Base-by-base conservation (phyloP, 2,329 filamentous ascomycete genomes). In the Fusarium heterosporum region DNA sequence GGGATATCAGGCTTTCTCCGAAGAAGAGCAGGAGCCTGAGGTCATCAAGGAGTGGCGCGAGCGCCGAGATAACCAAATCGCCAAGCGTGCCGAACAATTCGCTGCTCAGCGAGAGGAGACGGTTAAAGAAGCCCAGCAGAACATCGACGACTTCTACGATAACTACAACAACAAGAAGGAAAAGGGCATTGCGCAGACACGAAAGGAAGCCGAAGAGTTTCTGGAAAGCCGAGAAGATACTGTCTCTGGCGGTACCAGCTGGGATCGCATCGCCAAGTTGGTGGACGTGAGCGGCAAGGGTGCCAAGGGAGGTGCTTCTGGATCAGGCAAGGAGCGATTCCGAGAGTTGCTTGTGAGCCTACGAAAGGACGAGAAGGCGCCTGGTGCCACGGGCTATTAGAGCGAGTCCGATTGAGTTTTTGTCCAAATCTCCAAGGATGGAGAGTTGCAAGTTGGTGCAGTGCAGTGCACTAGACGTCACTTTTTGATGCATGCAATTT, bases 101-200 rank as follows among this genome's bases (percentile, higher is more conserved):
- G 88, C 89, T 40, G 85, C 88, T 69, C 93, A 94, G 81, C 96
- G 96, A 78, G 87, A 88, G 66, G 90, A 95, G 78, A 97, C 93
- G 3, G 83, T 97, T 76, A 89, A 93, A 78, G 93, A 96, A 72
- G 96, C 96, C 12, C 93, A 93, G 76, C 87, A 94, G 77, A 96
- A 96, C 78, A 97, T 99, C 68, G 96, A 99, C 78, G 96, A 97
- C 78, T 99, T 98, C 82, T 99, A 99, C 84, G 94, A 97, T 77
- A 97, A 97, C 81, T 99, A 99, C 85, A 98, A 98, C 84, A 90
- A 91, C 79, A 97, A 97, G 83, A 95, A 96, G 79, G 96, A 99
- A 78, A 98, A 98, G 86, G 88, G 87, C 61, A 90, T 97, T 71
- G 85, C 90, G 22, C 93, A 97, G 83, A 96, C 95, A 56, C 89